Conservation (phyloP, 2,329 filamentous ascomycete genomes). For the Trichophyton benhamiae region DNA sequence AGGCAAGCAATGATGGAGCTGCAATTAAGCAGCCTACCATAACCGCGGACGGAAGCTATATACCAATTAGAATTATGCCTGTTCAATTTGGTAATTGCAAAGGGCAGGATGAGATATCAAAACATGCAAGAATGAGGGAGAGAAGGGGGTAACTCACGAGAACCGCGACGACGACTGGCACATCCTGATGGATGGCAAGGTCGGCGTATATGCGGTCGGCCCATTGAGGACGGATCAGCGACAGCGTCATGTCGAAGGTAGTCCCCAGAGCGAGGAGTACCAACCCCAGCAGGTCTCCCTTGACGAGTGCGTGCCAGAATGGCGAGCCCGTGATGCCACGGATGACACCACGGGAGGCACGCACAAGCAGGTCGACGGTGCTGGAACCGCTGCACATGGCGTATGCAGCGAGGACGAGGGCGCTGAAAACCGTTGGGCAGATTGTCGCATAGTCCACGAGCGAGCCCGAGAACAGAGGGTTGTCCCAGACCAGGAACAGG, state of each 20-base stretch:
- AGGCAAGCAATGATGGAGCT: conserved; percentile 6
- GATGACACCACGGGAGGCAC: neutral
- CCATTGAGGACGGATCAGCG: conserved; percentile 1
- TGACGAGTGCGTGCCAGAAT: conserved; percentile 1
- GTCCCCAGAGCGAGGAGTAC: neutral
- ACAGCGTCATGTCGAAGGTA: neutral
- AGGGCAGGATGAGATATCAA: neutral
- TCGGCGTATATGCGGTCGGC: neutral
- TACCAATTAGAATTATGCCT: neutral
- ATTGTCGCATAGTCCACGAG: conserved; percentile 7
- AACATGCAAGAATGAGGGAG: neutral
- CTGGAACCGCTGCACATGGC: neutral
- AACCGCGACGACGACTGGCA: neutral
- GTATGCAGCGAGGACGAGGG: conserved; percentile 1
- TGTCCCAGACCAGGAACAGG: conserved; percentile 2
- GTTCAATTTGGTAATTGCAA: neutral
- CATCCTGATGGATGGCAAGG: neutral
- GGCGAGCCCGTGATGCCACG: neutral
- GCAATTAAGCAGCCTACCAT: neutral
- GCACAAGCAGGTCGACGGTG: neutral
- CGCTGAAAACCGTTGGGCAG: conserved; percentile 6
- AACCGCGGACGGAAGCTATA: neutral
- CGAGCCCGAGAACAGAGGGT: neutral
- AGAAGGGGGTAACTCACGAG: neutral
- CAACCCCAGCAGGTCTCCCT: conserved; percentile 5